Evolutionary conservation across 768 basidiomycete species (phyloP), one percentile per base, ranked within the genome.

Genomic region (Collybia nuda): DNA sequence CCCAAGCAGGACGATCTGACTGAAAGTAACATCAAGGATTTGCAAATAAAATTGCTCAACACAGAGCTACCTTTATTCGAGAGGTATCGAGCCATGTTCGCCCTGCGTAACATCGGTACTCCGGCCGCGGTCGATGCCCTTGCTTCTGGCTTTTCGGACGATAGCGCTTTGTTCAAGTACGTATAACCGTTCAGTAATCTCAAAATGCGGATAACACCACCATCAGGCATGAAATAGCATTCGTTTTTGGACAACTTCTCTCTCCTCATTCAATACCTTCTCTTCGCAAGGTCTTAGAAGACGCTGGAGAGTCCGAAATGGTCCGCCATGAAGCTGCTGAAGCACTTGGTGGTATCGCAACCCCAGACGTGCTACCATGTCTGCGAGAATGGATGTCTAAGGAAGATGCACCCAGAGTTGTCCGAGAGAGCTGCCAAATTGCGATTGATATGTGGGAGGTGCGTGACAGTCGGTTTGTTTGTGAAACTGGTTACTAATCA

Each of bases 361-460:
- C 88, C 2, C 90, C 92, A 0, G 93, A 96, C 47, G 94, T 97
- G 3, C 76, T 98, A 28, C 86, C 89, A 1, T 79, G 93, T 55
- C 72, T 99, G 32, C 82, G 84, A 56, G 89, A 94, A 65, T 97
- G 93, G 86, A 84, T 88, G 76, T 69, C 67, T 19, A 78, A 85
- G 55, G 76, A 80, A 52, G 90, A 93, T 59, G 84, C 90, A 6
- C 94, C 95, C 0, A 73, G 79, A 12, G 95, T 98, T 18, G 97
- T 99, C 2, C 81, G 87, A 48, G 95, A 99, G 70, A 97, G 94
- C 56, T 98, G 97, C 67, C 85, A 93, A 62, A 86, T 99, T 44
- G 97, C 97, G 2, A 80, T 99, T 47, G 97, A 97, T 67, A 93
- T 98, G 92, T 97, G 90, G 85, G 91, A 93, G 85, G 90, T 89